Base-by-base conservation (phyloP, 768 basidiomycete species). In the Mycena leptocephala region DNA sequence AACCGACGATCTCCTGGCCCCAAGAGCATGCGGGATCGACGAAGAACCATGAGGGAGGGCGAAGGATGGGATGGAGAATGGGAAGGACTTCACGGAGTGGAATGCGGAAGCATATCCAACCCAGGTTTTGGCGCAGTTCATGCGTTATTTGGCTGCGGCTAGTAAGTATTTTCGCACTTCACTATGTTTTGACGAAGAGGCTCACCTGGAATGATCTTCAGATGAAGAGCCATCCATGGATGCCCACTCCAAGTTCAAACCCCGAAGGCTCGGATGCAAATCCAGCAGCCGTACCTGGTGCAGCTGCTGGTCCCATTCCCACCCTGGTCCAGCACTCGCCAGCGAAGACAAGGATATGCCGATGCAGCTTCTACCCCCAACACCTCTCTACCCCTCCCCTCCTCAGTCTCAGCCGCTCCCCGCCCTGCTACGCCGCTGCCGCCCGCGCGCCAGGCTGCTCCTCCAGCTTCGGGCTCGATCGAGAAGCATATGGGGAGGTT, bases 21-120 rank as follows among this genome's bases (percentile, higher is more conserved):
- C n/a, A n/a, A n/a, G n/a, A n/a, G 24, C 37, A 68, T 16, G 66
- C 66, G 16, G 66, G 66, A 10, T 37, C 28, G 33, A 68, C 64
- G 18, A 66, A 51, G 32, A 5, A n/a, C n/a, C n/a, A n/a, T n/a
- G n/a, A n/a, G n/a, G n/a, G n/a, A n/a, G n/a, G n/a, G n/a, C 64
- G 1, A 20, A 30, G 46, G 43, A 32, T 5, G 56, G 56, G 4
- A 30, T 18, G 7, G 64, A 48, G 13, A 28, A n/a, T 0, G 64
- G 64, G 18, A 30, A 32, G 9, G 64, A 66, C 24, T 51, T 66
- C 32, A 51, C 46, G 28, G 3, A 65, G 22, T 65, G 64, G 64
- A 24, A 65, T 16, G 22, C 30, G 43, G 20, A 16, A 5, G 64
- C 4, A 20, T 65, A 48, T 10, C 11, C 16, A 1, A 28, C 14